Base-by-base conservation (phyloP, 2,329 filamentous ascomycete genomes). In the Xylaria sp. region DNA sequence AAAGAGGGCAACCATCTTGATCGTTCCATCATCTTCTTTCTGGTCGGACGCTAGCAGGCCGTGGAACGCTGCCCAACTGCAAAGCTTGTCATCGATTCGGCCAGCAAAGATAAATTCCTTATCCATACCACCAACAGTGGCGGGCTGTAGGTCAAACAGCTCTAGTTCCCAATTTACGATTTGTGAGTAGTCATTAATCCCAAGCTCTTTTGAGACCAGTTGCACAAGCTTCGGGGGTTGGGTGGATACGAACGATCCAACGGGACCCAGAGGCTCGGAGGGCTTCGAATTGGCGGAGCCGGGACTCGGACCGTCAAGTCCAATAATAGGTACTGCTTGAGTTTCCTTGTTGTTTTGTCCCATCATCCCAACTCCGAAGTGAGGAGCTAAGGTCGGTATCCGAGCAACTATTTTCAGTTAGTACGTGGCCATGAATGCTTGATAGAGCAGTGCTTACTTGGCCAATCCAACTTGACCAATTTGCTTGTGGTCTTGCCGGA, bases 161-260 rank as follows among this genome's bases (percentile, higher is more conserved):
- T 99, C 96, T 42, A 98, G 88, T 77, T 99, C 96, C 96, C 96
- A 99, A 82, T 96, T 96, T 64, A 97, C 83, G 69, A 99, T 97
- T 59, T 85, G 87, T 72, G 84, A 87, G 77, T 91, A 89, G 68
- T 92, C 88, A 59, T 84, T 81, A 68, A 98, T 87, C 33, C 88
- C 88, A n/a, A 98, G 86, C 77, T 96, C 86, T 15, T 86, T 86
- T 7, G 91, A 87, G 75, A 99, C 96, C 22, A 93, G 88, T 77
- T 91, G 89, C 67, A 98, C 93, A 22, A 99, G 87, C 69, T 90
- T 89, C 31, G 92, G 90, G 0, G 96, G 95, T 79, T 99, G 96
- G 0, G 91, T 95, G 45, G 91, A 85, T 51, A 90, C 86, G 76
- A 98, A 99, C 4, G 90, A 88, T 59, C 90, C 90, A 1, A 82